Conservation (phyloP, 768 basidiomycete species). For the Kwoniella sp. region DNA sequence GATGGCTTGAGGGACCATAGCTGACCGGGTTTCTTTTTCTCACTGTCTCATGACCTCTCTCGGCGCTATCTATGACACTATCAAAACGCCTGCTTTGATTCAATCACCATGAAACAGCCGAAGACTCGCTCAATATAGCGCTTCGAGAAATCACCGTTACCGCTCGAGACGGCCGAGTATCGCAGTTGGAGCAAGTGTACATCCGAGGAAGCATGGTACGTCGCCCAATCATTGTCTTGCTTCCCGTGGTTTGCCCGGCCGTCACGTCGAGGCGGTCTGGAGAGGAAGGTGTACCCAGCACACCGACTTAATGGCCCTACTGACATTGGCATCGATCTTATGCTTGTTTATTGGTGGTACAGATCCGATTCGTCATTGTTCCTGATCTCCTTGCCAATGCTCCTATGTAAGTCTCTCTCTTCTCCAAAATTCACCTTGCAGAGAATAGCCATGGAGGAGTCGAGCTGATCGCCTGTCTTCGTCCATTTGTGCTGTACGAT, state of each 20-base stretch:
- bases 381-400: slow-evolving; percentile 99
- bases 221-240: slow-evolving; percentile 12
- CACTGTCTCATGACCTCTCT: neutral
- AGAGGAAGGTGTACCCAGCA: too few relatives aligned
- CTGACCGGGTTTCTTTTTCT: neutral
- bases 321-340: too few relatives aligned
- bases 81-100: neutral
- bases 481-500: too few relatives aligned
- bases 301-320: too few relatives aligned
- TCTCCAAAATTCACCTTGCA: neutral
- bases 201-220: slow-evolving; percentile 93
- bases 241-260: too few relatives aligned
- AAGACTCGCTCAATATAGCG: slow-evolving; percentile 97
- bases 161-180: slow-evolving; percentile 94
- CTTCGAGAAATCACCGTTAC: slow-evolving; percentile 96
- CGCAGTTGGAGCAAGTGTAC: slow-evolving; percentile 98
- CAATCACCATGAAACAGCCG: slow-evolving; percentile 64
- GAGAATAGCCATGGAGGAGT: neutral
- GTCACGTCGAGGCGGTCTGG: too few relatives aligned
- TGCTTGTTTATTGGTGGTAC: too few relatives aligned
- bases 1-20: neutral
- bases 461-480: neutral
- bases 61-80: neutral
- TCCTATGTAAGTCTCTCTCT: slow-evolving; percentile 75
- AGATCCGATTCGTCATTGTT: slow-evolving; percentile 87